Conservation (phyloP, 116 monocot genomes). For the Phalaenopsis hybrid region DNA sequence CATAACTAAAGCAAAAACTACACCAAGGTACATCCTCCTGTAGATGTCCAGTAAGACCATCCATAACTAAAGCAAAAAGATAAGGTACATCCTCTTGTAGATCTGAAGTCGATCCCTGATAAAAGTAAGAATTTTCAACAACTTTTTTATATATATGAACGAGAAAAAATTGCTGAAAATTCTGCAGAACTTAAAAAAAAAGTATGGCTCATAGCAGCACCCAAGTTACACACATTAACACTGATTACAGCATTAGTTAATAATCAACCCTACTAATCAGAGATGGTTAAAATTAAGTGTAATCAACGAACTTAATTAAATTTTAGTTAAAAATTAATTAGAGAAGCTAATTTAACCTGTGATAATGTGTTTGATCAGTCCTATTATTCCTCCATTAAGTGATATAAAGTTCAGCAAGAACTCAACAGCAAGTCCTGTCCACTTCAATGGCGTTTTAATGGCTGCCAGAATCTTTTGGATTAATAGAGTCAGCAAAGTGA, state of each 20-base stretch:
- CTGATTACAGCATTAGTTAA: neutral
- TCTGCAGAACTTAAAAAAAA: too few species aligned
- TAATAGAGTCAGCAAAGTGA: conserved; percentile 31
- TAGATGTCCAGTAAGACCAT: too few species aligned
- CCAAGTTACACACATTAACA: too few species aligned
- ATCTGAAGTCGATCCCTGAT: too few species aligned
- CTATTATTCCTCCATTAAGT: conserved; percentile 35
- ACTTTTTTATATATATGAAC: too few species aligned
- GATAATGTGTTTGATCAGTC: conserved; percentile 23
- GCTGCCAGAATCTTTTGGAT: conserved; percentile 19
- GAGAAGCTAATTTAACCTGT: conserved; percentile 12
- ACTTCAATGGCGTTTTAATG: conserved; percentile 23
- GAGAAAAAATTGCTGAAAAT: too few species aligned
- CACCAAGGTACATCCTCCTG: too few species aligned
- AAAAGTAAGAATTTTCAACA: too few species aligned
- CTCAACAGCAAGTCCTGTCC: conserved; percentile 27
- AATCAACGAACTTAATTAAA: neutral
- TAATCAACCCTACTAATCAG: neutral
- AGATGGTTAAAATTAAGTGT: neutral
- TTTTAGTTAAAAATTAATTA: neutral
- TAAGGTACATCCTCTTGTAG: too few species aligned
- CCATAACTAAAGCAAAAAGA: too few species aligned
- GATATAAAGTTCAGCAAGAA: conserved; percentile 40
- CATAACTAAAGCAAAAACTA: accelerated
- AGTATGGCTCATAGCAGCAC: too few species aligned